Conservation (phyloP, 2,329 filamentous ascomycete genomes). For the Stemphylium beticola region DNA sequence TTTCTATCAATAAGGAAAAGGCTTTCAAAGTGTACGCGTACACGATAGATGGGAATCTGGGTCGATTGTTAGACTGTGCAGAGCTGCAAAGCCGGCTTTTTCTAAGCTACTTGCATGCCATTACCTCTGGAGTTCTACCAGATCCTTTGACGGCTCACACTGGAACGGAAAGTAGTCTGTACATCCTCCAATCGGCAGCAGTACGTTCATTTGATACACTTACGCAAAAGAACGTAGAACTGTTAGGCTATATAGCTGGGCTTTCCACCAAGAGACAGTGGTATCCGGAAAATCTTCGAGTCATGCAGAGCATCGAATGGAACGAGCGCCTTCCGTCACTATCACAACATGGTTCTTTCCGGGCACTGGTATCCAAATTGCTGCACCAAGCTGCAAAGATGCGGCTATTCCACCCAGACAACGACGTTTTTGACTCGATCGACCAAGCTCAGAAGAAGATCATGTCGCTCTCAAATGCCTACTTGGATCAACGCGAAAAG, state of each 20-base stretch:
- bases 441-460: not conserved
- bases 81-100: slow-evolving; percentile 60
- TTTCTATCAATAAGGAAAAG: slow-evolving; percentile 19
- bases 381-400: slow-evolving; percentile 29
- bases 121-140: slow-evolving; percentile 60
- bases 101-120: slow-evolving; percentile 59
- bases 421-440: slow-evolving; percentile 6
- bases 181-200: slow-evolving; percentile 57
- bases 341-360: slow-evolving; percentile 41
- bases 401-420: slow-evolving; percentile 20
- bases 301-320: slow-evolving; percentile 57
- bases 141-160: slow-evolving; percentile 58
- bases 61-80: slow-evolving; percentile 59
- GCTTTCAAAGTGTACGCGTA: slow-evolving; percentile 52
- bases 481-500: slow-evolving; percentile 35
- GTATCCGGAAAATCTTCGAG: slow-evolving; percentile 52
- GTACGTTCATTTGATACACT: slow-evolving; percentile 57
- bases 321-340: slow-evolving; percentile 44
- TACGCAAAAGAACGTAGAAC: slow-evolving; percentile 5
- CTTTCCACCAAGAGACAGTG: slow-evolving; percentile 49
- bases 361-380: slow-evolving; percentile 25
- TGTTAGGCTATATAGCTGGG: slow-evolving; percentile 34
- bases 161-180: slow-evolving; percentile 62
- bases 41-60: slow-evolving; percentile 57
- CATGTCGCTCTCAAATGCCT: slow-evolving; percentile 6